phyloP scores from a whole-genome alignment of 2,329 filamentous ascomycete genomes.

The Stagonosporopsis vannaccii region DNA sequence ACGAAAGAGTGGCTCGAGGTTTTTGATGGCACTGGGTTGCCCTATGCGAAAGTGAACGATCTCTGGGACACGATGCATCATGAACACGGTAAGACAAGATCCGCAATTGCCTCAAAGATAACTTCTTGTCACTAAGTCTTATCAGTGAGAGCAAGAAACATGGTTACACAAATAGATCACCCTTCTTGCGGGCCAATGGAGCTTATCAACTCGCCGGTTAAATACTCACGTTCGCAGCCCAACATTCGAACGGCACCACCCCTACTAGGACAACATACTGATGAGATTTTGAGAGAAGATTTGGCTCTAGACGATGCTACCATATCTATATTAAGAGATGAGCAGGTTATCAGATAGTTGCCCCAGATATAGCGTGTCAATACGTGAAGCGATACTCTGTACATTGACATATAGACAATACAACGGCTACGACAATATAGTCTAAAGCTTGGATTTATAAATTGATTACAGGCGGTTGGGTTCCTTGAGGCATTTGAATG shows the following conservation, averaged over 20 bases:
- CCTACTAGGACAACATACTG: constrained; percentile 65
- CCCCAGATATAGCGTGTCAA: no score
- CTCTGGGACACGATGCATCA: constrained; percentile 84
- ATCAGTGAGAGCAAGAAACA: constrained; percentile 73
- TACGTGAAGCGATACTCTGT: no score
- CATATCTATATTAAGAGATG: constrained; percentile 22
- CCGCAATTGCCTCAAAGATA: neutral
- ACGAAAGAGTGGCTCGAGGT: constrained; percentile 87
- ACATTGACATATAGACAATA: no score
- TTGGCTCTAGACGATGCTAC: constrained; percentile 23
- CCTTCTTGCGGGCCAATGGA: constrained; percentile 81
- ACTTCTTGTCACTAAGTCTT: neutral
- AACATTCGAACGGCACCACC: constrained; percentile 80
- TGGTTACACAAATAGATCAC: constrained; percentile 90
- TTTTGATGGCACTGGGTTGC: constrained; percentile 90
- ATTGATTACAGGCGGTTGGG: no score
- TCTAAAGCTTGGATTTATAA: no score
- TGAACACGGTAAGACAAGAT: constrained; percentile 69
- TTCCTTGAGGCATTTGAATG: neutral
- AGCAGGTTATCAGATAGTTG: constrained; percentile 24
- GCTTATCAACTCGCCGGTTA: constrained; percentile 91
- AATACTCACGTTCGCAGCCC: constrained; percentile 84
- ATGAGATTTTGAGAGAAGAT: constrained; percentile 42
- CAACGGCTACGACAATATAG: no score
- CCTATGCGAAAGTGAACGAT: constrained; percentile 93